These are phyloP conservation scores for Stevia rebaudiana DNA, from an alignment of 140 eudicot genomes.

Conservation along the genomic window DNA sequence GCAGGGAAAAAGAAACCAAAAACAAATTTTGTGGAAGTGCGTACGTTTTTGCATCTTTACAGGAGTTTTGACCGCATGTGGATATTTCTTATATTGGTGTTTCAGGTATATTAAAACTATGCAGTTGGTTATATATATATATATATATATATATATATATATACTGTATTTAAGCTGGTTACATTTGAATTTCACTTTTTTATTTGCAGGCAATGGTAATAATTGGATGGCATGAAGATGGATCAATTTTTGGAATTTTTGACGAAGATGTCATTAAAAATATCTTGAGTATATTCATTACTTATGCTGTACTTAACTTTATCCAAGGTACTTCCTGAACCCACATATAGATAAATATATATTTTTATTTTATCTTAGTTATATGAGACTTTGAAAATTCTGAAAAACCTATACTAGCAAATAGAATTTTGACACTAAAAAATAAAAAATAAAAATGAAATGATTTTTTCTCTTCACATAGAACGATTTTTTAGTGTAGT, in stretches of 20 bases:
- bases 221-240: slow-evolving; percentile 80
- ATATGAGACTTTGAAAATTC: neutral
- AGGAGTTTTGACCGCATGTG: slow-evolving; percentile 97
- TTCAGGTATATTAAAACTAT: slow-evolving; percentile 55
- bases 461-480: neutral
- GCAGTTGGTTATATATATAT: slow-evolving; percentile 6
- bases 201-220: slow-evolving; percentile 82
- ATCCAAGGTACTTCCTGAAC: slow-evolving; percentile 53
- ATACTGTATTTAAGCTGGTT: neutral
- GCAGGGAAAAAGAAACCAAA: slow-evolving; percentile 80
- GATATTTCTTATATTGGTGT: slow-evolving; percentile 80
- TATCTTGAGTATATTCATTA: slow-evolving; percentile 83
- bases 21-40: slow-evolving; percentile 92
- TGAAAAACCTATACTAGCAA: neutral
- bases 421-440: no score
- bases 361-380: neutral
- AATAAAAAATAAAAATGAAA: no score
- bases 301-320: slow-evolving; percentile 74
- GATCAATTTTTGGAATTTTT: slow-evolving; percentile 50
- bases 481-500: no score
- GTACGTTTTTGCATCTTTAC: slow-evolving; percentile 89
- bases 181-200: neutral
- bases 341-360: slow-evolving; percentile 2
- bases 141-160: no score
- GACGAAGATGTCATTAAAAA: slow-evolving; percentile 51